A percentile compares a stretch with the other conserved stretches of the same genome.
Conservation (phyloP, 2,329 filamentous ascomycete species). For the Pseudocercospora pini-densiflorae region DNA sequence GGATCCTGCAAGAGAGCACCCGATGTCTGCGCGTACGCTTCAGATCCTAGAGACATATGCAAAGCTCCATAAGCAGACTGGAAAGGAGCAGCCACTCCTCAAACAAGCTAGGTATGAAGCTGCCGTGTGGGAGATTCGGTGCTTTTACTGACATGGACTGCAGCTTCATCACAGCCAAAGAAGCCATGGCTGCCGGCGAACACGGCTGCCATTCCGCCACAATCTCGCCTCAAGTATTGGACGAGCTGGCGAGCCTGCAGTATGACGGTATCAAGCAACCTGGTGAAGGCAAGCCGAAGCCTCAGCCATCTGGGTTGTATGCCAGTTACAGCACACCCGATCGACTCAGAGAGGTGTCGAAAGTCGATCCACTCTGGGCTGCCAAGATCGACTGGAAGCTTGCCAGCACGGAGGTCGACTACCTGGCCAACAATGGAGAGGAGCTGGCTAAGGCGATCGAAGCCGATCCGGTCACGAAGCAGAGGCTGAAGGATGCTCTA, state of each 20-base stretch:
- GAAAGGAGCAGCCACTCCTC: conserved; percentile 44
- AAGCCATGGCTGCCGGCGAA: conserved; percentile 61
- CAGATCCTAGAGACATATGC: conserved; percentile 29
- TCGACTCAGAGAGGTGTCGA: conserved; percentile 23
- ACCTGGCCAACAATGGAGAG: conserved; percentile 27
- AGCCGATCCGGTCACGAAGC: conserved; percentile 24
- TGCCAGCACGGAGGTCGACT: conserved; percentile 24
- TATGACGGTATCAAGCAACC: conserved; percentile 26
- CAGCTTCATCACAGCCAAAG: conserved; percentile 60
- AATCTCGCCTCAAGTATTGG: conserved; percentile 59
- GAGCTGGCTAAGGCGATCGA: conserved; percentile 26
- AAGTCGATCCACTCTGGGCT: conserved; percentile 23
- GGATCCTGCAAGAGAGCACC: conserved; percentile 24
- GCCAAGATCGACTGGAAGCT: conserved; percentile 14
- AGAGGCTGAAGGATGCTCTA: conserved; percentile 27
- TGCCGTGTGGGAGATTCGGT: too few relatives aligned
- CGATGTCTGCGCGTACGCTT: conserved; percentile 26
- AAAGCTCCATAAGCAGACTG: conserved; percentile 8
- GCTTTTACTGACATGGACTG: conserved; percentile 57
- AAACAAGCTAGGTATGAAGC: conserved; percentile 25
- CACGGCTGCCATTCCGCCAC: conserved; percentile 63
- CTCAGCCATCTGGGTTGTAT: conserved; percentile 19
- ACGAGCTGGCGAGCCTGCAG: conserved; percentile 33
- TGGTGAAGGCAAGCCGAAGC: conserved; percentile 25
- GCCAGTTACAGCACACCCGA: conserved; percentile 20